A percentile compares a stretch with the other conserved stretches of the same genome.
phyloP scores from a whole-genome alignment of 2,329 filamentous ascomycete species.

The Fusarium bactridioides region DNA sequence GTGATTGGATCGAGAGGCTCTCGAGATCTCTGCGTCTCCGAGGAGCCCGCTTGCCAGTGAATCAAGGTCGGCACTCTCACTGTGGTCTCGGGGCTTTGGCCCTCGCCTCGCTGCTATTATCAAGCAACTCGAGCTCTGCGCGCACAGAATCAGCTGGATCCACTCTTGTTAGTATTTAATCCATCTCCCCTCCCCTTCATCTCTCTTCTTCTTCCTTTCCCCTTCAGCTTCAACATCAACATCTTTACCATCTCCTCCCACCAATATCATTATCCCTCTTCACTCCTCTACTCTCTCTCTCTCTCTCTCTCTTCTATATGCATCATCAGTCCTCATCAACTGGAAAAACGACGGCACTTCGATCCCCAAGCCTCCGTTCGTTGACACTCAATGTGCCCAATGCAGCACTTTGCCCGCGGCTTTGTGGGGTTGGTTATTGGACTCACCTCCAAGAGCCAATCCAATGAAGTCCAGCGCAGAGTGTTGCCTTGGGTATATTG shows the following conservation, averaged over 20 bases:
- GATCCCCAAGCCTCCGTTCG: background rate
- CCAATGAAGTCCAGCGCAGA: background rate
- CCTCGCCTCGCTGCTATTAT: background rate
- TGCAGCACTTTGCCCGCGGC: background rate
- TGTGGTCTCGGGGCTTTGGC: background rate
- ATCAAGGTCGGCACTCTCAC: background rate
- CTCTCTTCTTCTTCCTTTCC: background rate
- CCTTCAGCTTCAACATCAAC: background rate
- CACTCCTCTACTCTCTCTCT: background rate
- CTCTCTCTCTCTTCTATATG: background rate
- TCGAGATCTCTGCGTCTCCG: background rate
- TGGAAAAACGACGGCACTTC: background rate
- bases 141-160: background rate
- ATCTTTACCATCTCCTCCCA: background rate
- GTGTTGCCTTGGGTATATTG: background rate
- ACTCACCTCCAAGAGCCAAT: background rate
- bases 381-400: background rate
- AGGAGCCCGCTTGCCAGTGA: background rate
- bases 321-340: background rate
- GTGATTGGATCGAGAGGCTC: background rate
- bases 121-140: background rate
- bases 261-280: background rate
- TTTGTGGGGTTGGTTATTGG: background rate
- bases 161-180: background rate
- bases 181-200: background rate